These are phyloP conservation scores for Torulaspora delbrueckii DNA, from an alignment of 805 yeast genomes.

Conservation along the genomic window DNA sequence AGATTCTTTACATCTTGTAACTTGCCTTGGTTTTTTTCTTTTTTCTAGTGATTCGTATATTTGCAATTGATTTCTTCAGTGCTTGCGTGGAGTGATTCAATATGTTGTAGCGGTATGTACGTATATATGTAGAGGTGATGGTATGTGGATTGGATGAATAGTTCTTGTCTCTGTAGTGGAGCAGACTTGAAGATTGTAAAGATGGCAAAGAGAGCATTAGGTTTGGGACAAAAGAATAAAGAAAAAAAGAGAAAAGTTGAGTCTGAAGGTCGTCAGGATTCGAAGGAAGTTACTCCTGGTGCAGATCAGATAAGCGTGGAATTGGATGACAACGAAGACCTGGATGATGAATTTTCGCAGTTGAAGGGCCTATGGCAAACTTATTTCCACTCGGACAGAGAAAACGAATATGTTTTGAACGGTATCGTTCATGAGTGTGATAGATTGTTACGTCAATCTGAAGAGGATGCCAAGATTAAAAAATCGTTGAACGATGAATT, in stretches of 20 bases:
- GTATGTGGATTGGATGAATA: no score
- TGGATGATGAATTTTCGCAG: conserved; percentile 76
- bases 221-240: conserved; percentile 54
- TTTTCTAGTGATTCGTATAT: conserved; percentile 1
- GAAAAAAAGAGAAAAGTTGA: conserved; percentile 32
- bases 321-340: conserved; percentile 62
- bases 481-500: conserved; percentile 46
- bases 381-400: conserved; percentile 50
- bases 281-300: conserved; percentile 28
- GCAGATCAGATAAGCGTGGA: conserved; percentile 55
- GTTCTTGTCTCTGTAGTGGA: neutral
- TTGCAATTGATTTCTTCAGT: neutral
- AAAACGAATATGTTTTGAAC: conserved; percentile 61
- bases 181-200: conserved; percentile 1
- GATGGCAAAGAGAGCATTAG: conserved; percentile 64
- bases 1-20: neutral
- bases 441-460: conserved; percentile 50
- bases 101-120: neutral
- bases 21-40: neutral
- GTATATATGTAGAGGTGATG: neutral
- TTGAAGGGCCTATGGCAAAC: conserved; percentile 67
- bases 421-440: conserved; percentile 95
- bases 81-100: conserved; percentile 4
- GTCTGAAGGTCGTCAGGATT: conserved; percentile 9
- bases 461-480: conserved; percentile 21